These are phyloP conservation scores for Diaporthe velutina DNA, from an alignment of 2,329 filamentous ascomycete species.

Conservation along the genomic window DNA sequence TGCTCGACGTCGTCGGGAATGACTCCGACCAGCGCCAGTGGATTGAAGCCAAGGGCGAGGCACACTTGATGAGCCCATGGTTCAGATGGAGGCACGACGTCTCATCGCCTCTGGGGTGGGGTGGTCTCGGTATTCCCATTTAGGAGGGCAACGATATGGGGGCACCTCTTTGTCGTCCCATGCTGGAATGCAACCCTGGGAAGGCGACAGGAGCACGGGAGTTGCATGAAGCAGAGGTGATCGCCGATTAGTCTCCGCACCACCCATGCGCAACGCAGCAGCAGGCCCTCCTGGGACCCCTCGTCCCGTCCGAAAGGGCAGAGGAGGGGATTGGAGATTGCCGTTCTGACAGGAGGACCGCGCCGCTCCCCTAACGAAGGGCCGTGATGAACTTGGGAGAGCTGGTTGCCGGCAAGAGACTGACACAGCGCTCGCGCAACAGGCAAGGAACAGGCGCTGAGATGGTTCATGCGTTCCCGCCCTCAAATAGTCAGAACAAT, in stretches of 20 bases:
- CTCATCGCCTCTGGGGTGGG: slow-evolving; percentile 28
- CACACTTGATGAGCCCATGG: not conserved
- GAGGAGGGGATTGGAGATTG: slow-evolving; percentile 6
- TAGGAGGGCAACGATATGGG: not conserved
- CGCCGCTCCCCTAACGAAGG: slow-evolving; percentile 13
- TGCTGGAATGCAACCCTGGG: slow-evolving; percentile 31
- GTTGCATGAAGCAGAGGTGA: slow-evolving; percentile 28
- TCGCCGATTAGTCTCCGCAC: slow-evolving; percentile 28
- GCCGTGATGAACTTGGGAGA: not conserved
- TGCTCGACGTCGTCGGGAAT: not conserved
- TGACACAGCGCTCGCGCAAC: not conserved
- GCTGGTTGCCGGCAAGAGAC: not conserved
- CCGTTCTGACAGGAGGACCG: slow-evolving; percentile 22
- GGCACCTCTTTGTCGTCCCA: slow-evolving; percentile 15
- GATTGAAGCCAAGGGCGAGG: not conserved
- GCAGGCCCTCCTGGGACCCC: slow-evolving; percentile 1
- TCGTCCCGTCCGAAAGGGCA: slow-evolving; percentile 8
- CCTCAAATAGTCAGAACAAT: not conserved
- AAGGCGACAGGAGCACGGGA: slow-evolving; percentile 24
- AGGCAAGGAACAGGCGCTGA: not conserved
- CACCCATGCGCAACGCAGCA: slow-evolving; percentile 12
- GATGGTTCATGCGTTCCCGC: slow-evolving; percentile 16
- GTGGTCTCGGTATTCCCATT: slow-evolving; percentile 30
- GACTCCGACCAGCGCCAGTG: not conserved
- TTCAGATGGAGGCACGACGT: slow-evolving; percentile 32